Conservation (phyloP, 352 stramenopile species). For the Pythium scleroteichum region DNA sequence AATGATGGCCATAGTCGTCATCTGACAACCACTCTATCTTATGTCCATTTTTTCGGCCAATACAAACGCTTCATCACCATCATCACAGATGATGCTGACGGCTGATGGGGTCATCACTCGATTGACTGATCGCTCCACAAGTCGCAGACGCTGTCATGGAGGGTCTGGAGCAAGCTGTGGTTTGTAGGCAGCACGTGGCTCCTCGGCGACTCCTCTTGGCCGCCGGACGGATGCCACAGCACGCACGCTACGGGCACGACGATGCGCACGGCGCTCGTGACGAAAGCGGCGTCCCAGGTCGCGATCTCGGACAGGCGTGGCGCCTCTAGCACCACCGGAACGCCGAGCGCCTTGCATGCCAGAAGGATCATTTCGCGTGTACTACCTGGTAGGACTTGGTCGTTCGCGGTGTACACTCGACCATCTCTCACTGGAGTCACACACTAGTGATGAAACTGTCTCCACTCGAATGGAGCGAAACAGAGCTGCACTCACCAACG, state of each 20-base stretch:
- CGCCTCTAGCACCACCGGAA: slow-evolving; percentile 56
- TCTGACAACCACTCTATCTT: slow-evolving; percentile 12
- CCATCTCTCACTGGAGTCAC: slow-evolving; percentile 37
- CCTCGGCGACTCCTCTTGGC: background rate
- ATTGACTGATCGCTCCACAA: slow-evolving; percentile 5
- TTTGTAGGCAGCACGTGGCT: slow-evolving; percentile 12
- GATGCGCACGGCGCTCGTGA: slow-evolving; percentile 58
- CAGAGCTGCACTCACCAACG: slow-evolving; percentile 44
- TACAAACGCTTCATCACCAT: background rate
- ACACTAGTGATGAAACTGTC: too few relatives aligned
- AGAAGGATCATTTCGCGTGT: slow-evolving; percentile 62
- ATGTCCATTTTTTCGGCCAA: slow-evolving; percentile 5
- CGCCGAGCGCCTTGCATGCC: slow-evolving; percentile 53
- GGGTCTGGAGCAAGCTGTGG: background rate
- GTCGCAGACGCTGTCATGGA: slow-evolving; percentile 16
- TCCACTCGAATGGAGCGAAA: too few relatives aligned
- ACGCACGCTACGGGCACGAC: slow-evolving; percentile 17
- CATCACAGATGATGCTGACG: slow-evolving; percentile 9
- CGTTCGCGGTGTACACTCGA: slow-evolving; percentile 47
- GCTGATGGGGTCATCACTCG: too few relatives aligned
- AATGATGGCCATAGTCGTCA: slow-evolving; percentile 21
- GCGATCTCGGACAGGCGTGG: slow-evolving; percentile 53
- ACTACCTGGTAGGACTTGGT: slow-evolving; percentile 55
- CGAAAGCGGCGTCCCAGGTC: slow-evolving; percentile 65
- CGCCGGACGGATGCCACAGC: slow-evolving; percentile 14